Evolutionary conservation across 257 asterid species (phyloP).

Genomic region (Coffea canephora): DNA sequence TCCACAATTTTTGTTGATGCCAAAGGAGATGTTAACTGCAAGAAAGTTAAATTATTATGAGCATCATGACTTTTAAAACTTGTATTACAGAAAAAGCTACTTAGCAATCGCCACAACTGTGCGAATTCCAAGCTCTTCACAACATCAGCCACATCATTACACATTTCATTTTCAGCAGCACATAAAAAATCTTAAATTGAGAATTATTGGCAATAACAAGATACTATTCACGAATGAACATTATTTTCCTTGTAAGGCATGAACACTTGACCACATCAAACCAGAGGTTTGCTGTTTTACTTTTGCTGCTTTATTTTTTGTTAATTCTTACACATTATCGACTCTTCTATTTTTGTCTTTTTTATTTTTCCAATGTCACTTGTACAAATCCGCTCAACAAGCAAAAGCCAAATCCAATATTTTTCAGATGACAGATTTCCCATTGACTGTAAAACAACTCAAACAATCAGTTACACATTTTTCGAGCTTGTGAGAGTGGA

Average conservation of each 20-base stretch:
- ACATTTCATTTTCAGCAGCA: neutral
- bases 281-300: neutral
- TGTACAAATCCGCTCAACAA: neutral
- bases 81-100: neutral
- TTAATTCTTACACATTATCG: too few relatives aligned
- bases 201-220: neutral
- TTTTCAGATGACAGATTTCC: neutral
- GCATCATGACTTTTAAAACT: constrained; percentile 13
- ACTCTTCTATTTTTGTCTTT: neutral
- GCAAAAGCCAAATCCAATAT: neutral
- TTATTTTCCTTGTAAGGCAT: neutral
- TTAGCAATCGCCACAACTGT: neutral
- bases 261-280: neutral
- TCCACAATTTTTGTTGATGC: constrained; percentile 39
- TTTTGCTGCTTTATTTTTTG: neutral
- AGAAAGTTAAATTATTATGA: constrained; percentile 21
- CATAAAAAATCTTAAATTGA: neutral
- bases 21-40: constrained; percentile 47
- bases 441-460: neutral
- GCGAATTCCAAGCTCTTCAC: neutral
- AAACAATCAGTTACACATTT: neutral
- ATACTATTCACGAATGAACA: neutral
- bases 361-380: neutral
- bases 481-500: neutral
- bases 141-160: neutral